phyloP scores from a whole-genome alignment of 1,139 yeast species.

The Suhomyces kunorum region DNA sequence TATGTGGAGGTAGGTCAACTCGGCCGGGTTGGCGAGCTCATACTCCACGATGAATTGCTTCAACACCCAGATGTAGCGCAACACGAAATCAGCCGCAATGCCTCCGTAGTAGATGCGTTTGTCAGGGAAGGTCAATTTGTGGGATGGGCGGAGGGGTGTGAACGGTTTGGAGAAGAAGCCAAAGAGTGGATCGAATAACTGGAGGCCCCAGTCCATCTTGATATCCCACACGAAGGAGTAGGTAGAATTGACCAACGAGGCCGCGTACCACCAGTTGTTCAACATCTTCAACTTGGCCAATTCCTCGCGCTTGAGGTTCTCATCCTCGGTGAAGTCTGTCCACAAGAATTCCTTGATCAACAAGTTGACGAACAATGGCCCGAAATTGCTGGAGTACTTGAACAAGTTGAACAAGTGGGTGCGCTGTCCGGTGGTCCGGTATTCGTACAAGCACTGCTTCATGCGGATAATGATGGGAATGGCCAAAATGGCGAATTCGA shows the following conservation, averaged over 20 bases:
- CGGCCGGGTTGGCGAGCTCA: constrained; percentile 16
- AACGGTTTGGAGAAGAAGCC: too few relatives aligned
- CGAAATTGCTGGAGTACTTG: constrained; percentile 69
- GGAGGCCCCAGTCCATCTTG: constrained; percentile 83
- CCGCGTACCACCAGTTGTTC: constrained; percentile 50
- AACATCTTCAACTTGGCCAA: constrained; percentile 18
- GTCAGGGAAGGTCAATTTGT: constrained; percentile 4
- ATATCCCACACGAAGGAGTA: constrained; percentile 90
- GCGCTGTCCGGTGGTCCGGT: constrained; percentile 43
- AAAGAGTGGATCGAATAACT: constrained; percentile 44
- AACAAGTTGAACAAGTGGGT: constrained; percentile 69
- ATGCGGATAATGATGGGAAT: constrained; percentile 74
- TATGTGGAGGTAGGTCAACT: constrained; percentile 19
- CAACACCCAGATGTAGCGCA: constrained; percentile 77
- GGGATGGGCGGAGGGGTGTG: constrained; percentile 4
- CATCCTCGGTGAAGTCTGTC: constrained; percentile 7
- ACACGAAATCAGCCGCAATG: constrained; percentile 57
- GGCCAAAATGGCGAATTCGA: constrained; percentile 53
- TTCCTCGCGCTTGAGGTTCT: constrained; percentile 9
- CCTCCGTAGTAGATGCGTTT: constrained; percentile 33
- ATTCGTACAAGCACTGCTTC: constrained; percentile 79
- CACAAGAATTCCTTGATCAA: constrained; percentile 31
- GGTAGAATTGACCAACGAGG: constrained; percentile 62
- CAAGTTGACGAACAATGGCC: constrained; percentile 58
- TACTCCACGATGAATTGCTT: constrained; percentile 43